Evolutionary conservation across 805 yeast species (phyloP).

Genomic region (Phaffomyces opuntiae): DNA sequence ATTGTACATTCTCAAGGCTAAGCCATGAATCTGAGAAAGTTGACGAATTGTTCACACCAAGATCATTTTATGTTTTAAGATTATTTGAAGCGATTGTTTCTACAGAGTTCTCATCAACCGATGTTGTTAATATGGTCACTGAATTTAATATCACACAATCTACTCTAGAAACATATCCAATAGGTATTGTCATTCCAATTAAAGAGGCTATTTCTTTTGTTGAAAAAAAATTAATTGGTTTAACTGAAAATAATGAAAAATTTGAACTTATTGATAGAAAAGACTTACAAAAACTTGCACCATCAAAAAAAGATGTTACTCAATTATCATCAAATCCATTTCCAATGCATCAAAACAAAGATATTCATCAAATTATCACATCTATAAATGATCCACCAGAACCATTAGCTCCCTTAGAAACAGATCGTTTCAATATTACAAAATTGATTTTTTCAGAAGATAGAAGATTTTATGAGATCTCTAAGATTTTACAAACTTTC

Average conservation of each 20-base stretch:
- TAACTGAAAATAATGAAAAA: slow-evolving; percentile 35
- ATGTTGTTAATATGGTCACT: slow-evolving; percentile 56
- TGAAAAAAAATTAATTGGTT: slow-evolving; percentile 41
- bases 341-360: slow-evolving; percentile 25
- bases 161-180: slow-evolving; percentile 63
- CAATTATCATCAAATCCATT: slow-evolving; percentile 2
- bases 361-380: slow-evolving; percentile 34
- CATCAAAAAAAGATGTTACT: not conserved
- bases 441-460: slow-evolving; percentile 70
- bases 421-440: slow-evolving; percentile 61
- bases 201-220: slow-evolving; percentile 54
- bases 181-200: slow-evolving; percentile 63
- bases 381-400: slow-evolving; percentile 37
- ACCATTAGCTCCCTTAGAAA: slow-evolving; percentile 55
- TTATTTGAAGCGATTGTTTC: slow-evolving; percentile 60
- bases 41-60: slow-evolving; percentile 57
- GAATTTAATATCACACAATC: slow-evolving; percentile 44
- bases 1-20: slow-evolving; percentile 58
- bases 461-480: slow-evolving; percentile 70
- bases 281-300: slow-evolving; percentile 40
- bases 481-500: slow-evolving; percentile 64
- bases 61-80: slow-evolving; percentile 51
- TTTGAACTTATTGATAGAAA: slow-evolving; percentile 59
- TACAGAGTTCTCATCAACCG: slow-evolving; percentile 40
- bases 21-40: slow-evolving; percentile 54